phyloP scores from a whole-genome alignment of 345 rosid genomes.

The Atalantia buxifolia region DNA sequence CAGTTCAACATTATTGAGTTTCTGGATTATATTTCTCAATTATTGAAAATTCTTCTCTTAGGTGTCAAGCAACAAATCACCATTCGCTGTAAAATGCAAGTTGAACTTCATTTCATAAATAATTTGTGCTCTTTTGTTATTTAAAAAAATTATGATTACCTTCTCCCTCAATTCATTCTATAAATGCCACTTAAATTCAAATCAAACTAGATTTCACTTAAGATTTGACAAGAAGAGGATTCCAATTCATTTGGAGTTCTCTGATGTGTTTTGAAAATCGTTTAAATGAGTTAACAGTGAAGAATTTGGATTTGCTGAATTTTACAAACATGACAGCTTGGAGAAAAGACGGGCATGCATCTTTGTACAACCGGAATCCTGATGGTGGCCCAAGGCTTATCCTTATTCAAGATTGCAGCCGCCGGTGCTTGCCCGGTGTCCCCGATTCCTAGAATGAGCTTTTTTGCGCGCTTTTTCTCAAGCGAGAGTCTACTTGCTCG shows the following conservation, averaged over 20 bases:
- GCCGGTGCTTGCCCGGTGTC: constrained; percentile 78
- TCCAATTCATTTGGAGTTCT: constrained; percentile 29
- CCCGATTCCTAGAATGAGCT: constrained; percentile 70
- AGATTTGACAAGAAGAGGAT: too few species aligned
- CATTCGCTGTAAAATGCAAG: neutral
- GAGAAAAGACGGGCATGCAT: constrained; percentile 72
- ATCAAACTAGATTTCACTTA: too few species aligned
- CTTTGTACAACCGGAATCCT: constrained; percentile 46
- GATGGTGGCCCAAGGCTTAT: constrained; percentile 37
- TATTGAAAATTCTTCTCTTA: too few species aligned
- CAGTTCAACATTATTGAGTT: neutral
- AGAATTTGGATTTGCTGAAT: constrained; percentile 43
- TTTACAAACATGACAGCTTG: constrained; percentile 46
- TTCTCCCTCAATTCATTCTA: too few species aligned
- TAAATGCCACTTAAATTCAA: too few species aligned
- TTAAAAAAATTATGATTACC: too few species aligned
- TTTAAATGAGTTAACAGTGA: constrained; percentile 20
- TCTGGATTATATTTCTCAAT: neutral
- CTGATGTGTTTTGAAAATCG: constrained; percentile 31
- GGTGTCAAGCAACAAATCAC: neutral
- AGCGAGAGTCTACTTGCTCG: constrained; percentile 15
- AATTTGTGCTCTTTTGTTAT: neutral
- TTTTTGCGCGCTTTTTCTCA: constrained; percentile 39
- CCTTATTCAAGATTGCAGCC: constrained; percentile 72
- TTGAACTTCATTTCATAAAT: neutral